Evolutionary conservation across 108 stramenopile species (phyloP).

Genomic region (Asterionellopsis glacialis): DNA sequence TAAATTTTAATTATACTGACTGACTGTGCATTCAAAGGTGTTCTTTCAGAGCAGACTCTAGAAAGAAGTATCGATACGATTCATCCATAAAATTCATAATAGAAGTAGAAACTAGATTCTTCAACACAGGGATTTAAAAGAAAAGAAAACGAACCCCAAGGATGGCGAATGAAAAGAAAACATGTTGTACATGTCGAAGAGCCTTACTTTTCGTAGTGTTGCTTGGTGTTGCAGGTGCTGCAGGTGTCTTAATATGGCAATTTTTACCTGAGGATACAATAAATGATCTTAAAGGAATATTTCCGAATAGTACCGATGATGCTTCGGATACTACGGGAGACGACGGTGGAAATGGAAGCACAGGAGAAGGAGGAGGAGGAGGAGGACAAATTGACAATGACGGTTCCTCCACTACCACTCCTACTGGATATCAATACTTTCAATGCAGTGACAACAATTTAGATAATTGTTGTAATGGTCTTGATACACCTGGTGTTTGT

Average conservation of each 20-base stretch:
- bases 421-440: background rate
- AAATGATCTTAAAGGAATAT: slow-evolving; percentile 16
- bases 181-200: slow-evolving; percentile 16
- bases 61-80: no score
- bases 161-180: no score
- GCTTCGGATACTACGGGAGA: background rate
- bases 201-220: slow-evolving; percentile 8
- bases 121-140: no score
- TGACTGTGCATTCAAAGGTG: no score
- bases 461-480: slow-evolving; percentile 58
- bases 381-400: background rate
- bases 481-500: slow-evolving; percentile 44
- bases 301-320: slow-evolving; percentile 3
- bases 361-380: slow-evolving; percentile 4
- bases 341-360: background rate
- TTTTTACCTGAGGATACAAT: slow-evolving; percentile 23
- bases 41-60: no score
- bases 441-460: background rate
- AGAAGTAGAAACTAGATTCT: no score
- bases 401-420: slow-evolving; percentile 8
- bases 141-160: no score
- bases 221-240: background rate
- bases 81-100: no score
- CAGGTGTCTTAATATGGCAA: slow-evolving; percentile 24
- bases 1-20: no score